A percentile compares a stretch with the other conserved stretches of the same genome.
phyloP scores from a whole-genome alignment of 2,329 filamentous ascomycete species.

The Elsinoe australis region DNA sequence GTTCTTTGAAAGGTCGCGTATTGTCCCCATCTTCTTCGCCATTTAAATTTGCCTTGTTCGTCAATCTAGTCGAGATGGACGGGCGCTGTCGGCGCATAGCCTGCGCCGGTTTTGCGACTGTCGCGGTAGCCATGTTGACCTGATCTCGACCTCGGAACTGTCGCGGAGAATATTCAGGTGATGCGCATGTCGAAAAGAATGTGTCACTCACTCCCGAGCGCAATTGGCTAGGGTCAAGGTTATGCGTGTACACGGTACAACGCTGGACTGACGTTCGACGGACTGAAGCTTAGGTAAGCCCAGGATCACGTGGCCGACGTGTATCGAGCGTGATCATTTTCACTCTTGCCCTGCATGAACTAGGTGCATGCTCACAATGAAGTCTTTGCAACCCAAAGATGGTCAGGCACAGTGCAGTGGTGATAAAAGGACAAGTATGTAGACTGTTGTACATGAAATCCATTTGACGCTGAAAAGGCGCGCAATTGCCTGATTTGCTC shows the following conservation, averaged over 20 bases:
- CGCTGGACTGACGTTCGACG: conserved; percentile 6
- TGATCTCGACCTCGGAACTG: background rate
- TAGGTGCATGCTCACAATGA: background rate
- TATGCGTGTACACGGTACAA: background rate
- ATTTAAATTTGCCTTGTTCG: conserved; percentile 25
- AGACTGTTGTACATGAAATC: conserved; percentile 14
- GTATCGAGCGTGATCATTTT: conserved; percentile 3
- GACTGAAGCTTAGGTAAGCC: background rate
- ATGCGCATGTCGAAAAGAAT: conserved; percentile 1
- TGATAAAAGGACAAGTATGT: background rate
- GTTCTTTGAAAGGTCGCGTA: conserved; percentile 25
- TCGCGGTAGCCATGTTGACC: conserved; percentile 29
- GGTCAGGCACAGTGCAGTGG: too few species aligned
- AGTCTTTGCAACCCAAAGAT: too few species aligned
- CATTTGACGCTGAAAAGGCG: conserved; percentile 9
- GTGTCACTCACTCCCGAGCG: background rate
- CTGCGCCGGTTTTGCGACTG: conserved; percentile 32
- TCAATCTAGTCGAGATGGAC: conserved; percentile 21
- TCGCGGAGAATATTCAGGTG: background rate
- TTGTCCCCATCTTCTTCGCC: conserved; percentile 22
- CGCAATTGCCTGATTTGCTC: background rate
- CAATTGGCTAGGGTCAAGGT: background rate
- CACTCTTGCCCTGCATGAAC: conserved; percentile 14
- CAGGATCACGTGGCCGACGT: conserved; percentile 10
- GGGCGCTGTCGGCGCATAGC: conserved; percentile 39